A percentile compares a stretch with the other conserved stretches of the same genome.
These are phyloP conservation scores for Cunninghamia lanceolata DNA, from an alignment of 75 land plant species.

Conservation along the genomic window DNA sequence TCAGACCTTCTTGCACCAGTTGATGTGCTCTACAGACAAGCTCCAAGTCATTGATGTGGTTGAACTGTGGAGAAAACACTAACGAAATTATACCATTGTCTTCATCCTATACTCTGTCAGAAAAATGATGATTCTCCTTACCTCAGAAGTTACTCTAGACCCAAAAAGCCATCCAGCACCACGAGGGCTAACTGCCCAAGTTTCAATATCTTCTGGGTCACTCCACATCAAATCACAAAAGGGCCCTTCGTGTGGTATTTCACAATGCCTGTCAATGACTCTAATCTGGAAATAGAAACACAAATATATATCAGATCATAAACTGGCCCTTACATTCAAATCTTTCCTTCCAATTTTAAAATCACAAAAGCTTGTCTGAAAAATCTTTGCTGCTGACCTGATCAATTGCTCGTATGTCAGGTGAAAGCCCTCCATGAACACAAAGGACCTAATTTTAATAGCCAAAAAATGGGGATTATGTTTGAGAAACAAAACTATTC, in stretches of 20 bases:
- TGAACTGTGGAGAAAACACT: slow-evolving; percentile 15
- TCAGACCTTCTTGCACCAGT: slow-evolving; percentile 51
- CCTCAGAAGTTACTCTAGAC: slow-evolving; percentile 96
- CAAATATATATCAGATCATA: slow-evolving; percentile 42
- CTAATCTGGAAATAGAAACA: slow-evolving; percentile 62
- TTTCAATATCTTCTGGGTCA: slow-evolving; percentile 99
- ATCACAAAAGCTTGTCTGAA: not conserved
- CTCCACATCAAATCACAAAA: slow-evolving; percentile 99
- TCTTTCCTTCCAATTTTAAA: not conserved
- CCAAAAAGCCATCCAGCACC: slow-evolving; percentile 99
- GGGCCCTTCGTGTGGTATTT: slow-evolving; percentile 99
- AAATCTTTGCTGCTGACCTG: slow-evolving; percentile 57
- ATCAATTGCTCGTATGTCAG: slow-evolving; percentile 95
- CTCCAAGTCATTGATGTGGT: slow-evolving; percentile 70
- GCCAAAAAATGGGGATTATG: slow-evolving; percentile 5
- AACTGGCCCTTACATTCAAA: slow-evolving; percentile 31
- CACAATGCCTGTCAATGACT: slow-evolving; percentile 93
- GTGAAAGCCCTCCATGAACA: slow-evolving; percentile 99
- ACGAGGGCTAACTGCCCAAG: slow-evolving; percentile 99
- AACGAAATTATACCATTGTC: not conserved
- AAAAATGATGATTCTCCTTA: slow-evolving; percentile 13
- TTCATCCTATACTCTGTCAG: not conserved
- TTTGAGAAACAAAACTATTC: not conserved
- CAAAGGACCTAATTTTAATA: slow-evolving; percentile 73
- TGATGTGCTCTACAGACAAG: slow-evolving; percentile 99